These are phyloP conservation scores for Polyplosphaeria fusca DNA, from an alignment of 495 filamentous ascomycete genomes.

Conservation along the genomic window DNA sequence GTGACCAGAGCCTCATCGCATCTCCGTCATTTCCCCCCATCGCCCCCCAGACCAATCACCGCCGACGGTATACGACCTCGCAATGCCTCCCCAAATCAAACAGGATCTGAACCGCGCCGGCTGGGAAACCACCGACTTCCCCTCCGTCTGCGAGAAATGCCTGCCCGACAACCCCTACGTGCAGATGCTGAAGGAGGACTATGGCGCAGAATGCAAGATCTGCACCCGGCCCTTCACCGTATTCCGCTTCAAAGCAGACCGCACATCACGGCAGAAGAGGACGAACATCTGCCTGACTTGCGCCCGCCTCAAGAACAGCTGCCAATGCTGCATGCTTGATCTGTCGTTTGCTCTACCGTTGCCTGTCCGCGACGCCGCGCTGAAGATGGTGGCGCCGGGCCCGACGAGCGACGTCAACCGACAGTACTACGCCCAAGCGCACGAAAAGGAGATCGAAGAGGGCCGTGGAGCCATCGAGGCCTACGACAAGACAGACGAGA, in stretches of 20 bases:
- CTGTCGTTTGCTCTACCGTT: slow-evolving; percentile 92
- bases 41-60: too few species aligned
- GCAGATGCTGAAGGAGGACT: slow-evolving; percentile 96
- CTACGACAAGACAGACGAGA: slow-evolving; percentile 96
- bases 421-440: slow-evolving; percentile 95
- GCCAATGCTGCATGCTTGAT: slow-evolving; percentile 98
- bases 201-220: slow-evolving; percentile 76
- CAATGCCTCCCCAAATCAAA: slow-evolving; percentile 74
- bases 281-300: slow-evolving; percentile 95
- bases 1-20: not conserved
- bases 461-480: slow-evolving; percentile 73
- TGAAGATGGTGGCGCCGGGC: slow-evolving; percentile 94
- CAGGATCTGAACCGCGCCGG: slow-evolving; percentile 95
- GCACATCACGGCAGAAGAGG: slow-evolving; percentile 78
- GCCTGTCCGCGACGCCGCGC: slow-evolving; percentile 88
- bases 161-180: slow-evolving; percentile 96
- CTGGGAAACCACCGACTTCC: slow-evolving; percentile 81
- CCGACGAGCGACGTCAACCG: slow-evolving; percentile 88
- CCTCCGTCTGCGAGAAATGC: slow-evolving; percentile 69
- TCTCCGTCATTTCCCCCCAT: not conserved
- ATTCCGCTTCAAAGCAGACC: slow-evolving; percentile 90
- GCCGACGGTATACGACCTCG: too few species aligned
- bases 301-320: slow-evolving; percentile 93
- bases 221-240: slow-evolving; percentile 96
- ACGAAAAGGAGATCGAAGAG: slow-evolving; percentile 92